Evolutionary conservation across 2,329 filamentous ascomycete genomes (phyloP), one percentile per base, ranked within the genome.

Genomic region (Neofusicoccum sp.): DNA sequence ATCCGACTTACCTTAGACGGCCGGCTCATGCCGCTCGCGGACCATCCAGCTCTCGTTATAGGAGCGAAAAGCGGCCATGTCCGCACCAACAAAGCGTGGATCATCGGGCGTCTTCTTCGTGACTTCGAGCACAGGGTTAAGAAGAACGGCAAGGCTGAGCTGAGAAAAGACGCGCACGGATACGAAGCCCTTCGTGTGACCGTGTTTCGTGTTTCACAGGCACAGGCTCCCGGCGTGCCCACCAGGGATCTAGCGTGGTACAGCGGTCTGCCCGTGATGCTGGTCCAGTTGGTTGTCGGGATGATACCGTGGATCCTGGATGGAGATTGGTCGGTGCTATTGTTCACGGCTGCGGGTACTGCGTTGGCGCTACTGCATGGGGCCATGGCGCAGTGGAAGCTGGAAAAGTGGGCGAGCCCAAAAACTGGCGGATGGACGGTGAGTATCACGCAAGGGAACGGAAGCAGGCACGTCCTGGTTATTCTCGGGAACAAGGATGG

Each of bases 51-150:
- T 54, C 66, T 67, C 5, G 72, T 81, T 16, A 74, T 80, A 54
- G 79, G 79, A 63, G 68, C 66, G 5, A 66, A 70, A 22, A 76
- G 67, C 14, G 76, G 79, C 1, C 77, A 78, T 63, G 67, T 68
- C 4, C 71, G 77, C 1, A 69, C 73, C 3, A 82, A 81, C 60
- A 69, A 70, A 11, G 74, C 69, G 22, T 83, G 79, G 79, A 68
- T 81, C 4, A 67, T 83, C 8, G 79, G 78, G 0, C 71, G 80
- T 0, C 70, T 82, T 0, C 64, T 81, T 6, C 70, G 79, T 31
- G 79, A 82, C 66, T 77, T 74, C 37, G 75, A 80, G 9, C 63
- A 54, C 37, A 77, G 73, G 72, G 69, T 66, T 16, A 12, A 11
- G 5, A 14, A 56, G 1, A 34, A n/a, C 11, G 36, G 14, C 6